These are phyloP conservation scores for Cutaneotrichosporon spelunceum DNA, from an alignment of 1,284 basidiomycete genomes.

Conservation along the genomic window DNA sequence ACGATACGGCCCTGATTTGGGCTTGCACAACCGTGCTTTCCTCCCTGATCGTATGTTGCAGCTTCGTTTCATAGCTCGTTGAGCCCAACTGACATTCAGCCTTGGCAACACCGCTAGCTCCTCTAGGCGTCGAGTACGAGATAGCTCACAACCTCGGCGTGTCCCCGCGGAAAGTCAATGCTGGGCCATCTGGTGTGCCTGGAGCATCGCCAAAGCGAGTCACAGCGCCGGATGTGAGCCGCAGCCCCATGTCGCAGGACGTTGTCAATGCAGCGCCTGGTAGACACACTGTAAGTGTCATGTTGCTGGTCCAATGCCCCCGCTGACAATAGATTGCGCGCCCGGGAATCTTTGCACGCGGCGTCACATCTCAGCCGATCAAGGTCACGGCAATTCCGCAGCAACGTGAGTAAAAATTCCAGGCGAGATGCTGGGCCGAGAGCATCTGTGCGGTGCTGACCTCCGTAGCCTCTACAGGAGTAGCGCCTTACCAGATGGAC, in stretches of 20 bases:
- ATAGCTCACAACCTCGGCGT: not conserved
- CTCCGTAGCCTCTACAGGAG: not conserved
- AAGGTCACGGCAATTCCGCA: constrained; percentile 6
- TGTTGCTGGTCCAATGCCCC: not conserved
- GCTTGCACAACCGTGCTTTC: not conserved
- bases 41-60: constrained; percentile 6
- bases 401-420: not conserved
- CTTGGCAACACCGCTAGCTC: not conserved
- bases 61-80: not conserved
- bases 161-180: not conserved
- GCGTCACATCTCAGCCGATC: constrained; percentile 18
- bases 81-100: constrained; percentile 2
- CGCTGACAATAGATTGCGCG: constrained; percentile 7
- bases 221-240: not conserved
- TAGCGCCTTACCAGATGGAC: constrained; percentile 6
- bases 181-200: not conserved
- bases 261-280: not conserved
- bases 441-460: constrained; percentile 8
- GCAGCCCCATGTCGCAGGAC: not conserved
- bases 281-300: constrained; percentile 5
- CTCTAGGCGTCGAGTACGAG: not conserved
- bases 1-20: not conserved
- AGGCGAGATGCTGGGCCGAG: not conserved
- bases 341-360: constrained; percentile 21
- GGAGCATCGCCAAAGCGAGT: not conserved